Conservation (phyloP, 306 rosid genomes). For the Glycine tomentella region DNA sequence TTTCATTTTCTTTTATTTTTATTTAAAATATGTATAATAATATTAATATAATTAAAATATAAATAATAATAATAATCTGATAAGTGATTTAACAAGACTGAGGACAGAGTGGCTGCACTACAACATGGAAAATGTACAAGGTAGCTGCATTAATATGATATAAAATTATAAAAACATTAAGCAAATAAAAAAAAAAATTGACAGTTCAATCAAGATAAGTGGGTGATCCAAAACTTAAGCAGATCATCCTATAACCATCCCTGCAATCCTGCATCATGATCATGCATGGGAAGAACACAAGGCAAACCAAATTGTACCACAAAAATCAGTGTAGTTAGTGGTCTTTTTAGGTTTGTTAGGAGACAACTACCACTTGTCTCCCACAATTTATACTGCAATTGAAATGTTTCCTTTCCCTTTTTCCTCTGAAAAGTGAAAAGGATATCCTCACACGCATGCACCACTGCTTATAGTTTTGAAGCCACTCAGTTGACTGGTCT, state of each 20-base stretch:
- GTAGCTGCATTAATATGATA: not conserved
- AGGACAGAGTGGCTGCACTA: not conserved
- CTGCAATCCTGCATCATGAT: conserved; percentile 16
- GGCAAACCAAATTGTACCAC: conserved; percentile 36
- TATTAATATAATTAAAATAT: too few relatives aligned
- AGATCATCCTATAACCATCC: not conserved
- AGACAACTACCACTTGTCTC: conserved; percentile 37
- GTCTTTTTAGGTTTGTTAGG: conserved; percentile 22
- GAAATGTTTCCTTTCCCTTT: conserved; percentile 8
- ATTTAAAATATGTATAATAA: too few relatives aligned
- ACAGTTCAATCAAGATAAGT: not conserved
- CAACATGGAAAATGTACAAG: not conserved
- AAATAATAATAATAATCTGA: too few relatives aligned
- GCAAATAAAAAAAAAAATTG: not conserved
- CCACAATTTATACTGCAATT: conserved; percentile 16
- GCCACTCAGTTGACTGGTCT: conserved; percentile 42
- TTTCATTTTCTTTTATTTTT: too few relatives aligned
- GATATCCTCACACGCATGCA: conserved; percentile 47
- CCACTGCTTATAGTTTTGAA: conserved; percentile 35
- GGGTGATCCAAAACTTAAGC: not conserved
- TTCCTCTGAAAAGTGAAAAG: conserved; percentile 54
- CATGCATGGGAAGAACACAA: not conserved
- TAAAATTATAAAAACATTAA: conserved; percentile 3
- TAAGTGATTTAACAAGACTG: not conserved
- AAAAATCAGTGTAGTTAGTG: conserved; percentile 2